These are phyloP conservation scores for Xanthoceras sorbifolium DNA, from an alignment of 345 rosid species.

Conservation along the genomic window DNA sequence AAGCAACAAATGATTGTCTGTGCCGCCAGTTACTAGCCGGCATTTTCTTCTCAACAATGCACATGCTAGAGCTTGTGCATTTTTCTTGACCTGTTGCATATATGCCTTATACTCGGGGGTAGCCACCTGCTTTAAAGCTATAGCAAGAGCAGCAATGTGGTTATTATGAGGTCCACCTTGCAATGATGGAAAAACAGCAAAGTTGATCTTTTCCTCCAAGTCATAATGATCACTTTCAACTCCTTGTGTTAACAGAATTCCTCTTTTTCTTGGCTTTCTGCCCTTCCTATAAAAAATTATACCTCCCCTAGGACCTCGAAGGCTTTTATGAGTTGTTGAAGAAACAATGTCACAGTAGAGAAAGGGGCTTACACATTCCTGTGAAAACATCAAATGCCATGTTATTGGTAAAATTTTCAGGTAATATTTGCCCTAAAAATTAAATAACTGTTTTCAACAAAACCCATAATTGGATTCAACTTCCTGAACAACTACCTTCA, in stretches of 20 bases:
- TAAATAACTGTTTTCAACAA: background rate
- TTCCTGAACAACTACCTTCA: background rate
- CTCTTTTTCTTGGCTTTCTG: conserved; percentile 61
- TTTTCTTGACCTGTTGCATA: conserved; percentile 88
- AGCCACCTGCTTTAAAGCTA: conserved; percentile 71
- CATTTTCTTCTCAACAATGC: conserved; percentile 71
- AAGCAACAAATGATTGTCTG: conserved; percentile 87
- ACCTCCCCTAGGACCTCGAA: conserved; percentile 94
- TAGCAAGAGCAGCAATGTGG: conserved; percentile 84
- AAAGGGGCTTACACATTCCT: conserved; percentile 81
- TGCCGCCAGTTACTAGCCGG: conserved; percentile 84
- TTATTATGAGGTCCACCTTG: conserved; percentile 98
- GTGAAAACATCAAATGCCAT: conserved; percentile 16
- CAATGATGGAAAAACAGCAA: conserved; percentile 81
- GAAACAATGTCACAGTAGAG: conserved; percentile 89
- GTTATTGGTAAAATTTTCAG: background rate
- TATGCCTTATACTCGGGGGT: conserved; percentile 74
- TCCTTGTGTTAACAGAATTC: conserved; percentile 50
- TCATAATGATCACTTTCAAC: conserved; percentile 63
- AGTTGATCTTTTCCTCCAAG: conserved; percentile 87
- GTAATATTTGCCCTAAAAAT: background rate
- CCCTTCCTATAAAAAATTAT: conserved; percentile 85
- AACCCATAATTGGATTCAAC: background rate
- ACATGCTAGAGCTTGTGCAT: conserved; percentile 77
- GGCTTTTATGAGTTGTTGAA: conserved; percentile 92